Conservation (phyloP, 148 eudicot species). For the Vaccinium macrocarpon region DNA sequence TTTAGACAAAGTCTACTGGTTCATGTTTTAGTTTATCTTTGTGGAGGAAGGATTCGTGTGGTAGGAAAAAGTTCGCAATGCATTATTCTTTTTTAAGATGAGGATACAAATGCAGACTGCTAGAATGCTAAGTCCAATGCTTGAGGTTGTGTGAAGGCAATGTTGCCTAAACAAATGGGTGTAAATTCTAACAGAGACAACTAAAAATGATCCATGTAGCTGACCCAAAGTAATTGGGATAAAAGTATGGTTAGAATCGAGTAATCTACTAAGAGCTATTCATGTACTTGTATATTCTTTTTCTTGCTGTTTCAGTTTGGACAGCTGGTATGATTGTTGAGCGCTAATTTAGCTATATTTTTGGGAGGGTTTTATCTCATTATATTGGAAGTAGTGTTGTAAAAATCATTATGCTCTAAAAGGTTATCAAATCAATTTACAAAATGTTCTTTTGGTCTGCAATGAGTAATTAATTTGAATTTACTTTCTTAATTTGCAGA, state of each 20-base stretch:
- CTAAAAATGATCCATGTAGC: background rate
- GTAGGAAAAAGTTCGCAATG: background rate
- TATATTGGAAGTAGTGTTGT: background rate
- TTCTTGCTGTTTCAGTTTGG: background rate
- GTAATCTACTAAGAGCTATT: background rate
- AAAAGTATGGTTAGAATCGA: background rate
- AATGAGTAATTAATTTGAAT: constrained; percentile 1
- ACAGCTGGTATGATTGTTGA: background rate
- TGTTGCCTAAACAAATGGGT: background rate
- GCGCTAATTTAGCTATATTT: background rate
- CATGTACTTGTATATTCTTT: background rate
- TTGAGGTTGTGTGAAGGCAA: background rate
- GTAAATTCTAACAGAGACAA: background rate
- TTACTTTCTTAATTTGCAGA: constrained; percentile 45
- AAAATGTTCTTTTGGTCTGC: background rate
- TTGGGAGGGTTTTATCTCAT: constrained; percentile 5
- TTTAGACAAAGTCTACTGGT: background rate
- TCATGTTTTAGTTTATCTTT: background rate
- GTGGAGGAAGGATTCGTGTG: background rate
- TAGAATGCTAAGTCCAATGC: background rate
- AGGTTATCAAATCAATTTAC: background rate
- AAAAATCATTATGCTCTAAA: background rate
- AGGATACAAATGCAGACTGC: background rate
- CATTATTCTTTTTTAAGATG: background rate
- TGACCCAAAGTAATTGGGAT: background rate